Conservation (phyloP, 2,329 filamentous ascomycete species). For the Ciborinia camelliae region DNA sequence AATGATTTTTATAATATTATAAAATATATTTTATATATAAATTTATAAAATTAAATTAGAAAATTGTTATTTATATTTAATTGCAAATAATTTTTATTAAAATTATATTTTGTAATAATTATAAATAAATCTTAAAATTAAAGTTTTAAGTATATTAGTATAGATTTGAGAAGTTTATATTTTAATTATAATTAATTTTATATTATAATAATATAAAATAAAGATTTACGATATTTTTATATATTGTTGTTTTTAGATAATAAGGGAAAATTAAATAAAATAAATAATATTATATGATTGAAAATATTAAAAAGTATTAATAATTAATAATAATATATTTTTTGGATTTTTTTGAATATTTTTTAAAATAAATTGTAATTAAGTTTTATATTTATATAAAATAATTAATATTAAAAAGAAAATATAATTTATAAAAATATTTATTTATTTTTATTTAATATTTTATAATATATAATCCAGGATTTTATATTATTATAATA, state of each 20-base stretch:
- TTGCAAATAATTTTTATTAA: not conserved
- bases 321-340: not conserved
- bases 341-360: not conserved
- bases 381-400: too few relatives aligned
- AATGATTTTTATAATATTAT: slow-evolving; percentile 5
- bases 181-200: slow-evolving; percentile 16
- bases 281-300: not conserved
- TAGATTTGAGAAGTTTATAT: not conserved
- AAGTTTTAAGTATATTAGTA: not conserved
- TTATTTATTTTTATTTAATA: too few relatives aligned
- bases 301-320: not conserved
- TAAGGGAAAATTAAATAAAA: not conserved
- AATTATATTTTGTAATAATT: slow-evolving; percentile 10
- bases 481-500: too few relatives aligned
- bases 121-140: slow-evolving; percentile 13
- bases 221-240: not conserved
- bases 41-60: not conserved
- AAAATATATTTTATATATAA: slow-evolving; percentile 4
- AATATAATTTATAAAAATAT: too few relatives aligned
- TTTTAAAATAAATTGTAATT: too few relatives aligned
- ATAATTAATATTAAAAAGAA: too few relatives aligned
- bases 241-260: not conserved
- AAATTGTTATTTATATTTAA: slow-evolving; percentile 3
- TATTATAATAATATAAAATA: not conserved
- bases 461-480: too few relatives aligned